Conservation (phyloP, 768 basidiomycete genomes). For the Phanerochaete carnosa region DNA sequence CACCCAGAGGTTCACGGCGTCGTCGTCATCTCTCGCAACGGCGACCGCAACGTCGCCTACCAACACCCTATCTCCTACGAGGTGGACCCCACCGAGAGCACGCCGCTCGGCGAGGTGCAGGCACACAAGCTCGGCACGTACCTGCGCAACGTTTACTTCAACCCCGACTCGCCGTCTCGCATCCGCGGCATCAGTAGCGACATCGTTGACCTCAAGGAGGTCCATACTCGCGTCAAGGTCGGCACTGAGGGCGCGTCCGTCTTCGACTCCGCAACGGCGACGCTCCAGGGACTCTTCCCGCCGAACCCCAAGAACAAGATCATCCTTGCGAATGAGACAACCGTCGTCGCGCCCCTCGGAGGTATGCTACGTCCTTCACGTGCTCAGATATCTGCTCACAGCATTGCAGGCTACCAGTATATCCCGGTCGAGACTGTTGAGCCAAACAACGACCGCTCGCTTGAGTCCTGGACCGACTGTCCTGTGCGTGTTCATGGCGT, state of each 20-base stretch:
- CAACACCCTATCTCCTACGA: slow-evolving; percentile 72
- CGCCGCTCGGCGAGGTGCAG: slow-evolving; percentile 72
- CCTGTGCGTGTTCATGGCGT: slow-evolving; percentile 34
- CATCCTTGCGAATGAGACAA: slow-evolving; percentile 73
- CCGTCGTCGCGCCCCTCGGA: slow-evolving; percentile 66
- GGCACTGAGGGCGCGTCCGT: slow-evolving; percentile 85
- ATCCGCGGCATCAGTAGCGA: slow-evolving; percentile 60
- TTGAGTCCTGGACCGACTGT: slow-evolving; percentile 77
- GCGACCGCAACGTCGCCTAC: slow-evolving; percentile 65
- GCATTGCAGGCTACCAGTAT: slow-evolving; percentile 61
- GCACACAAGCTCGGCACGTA: slow-evolving; percentile 60
- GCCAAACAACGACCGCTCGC: slow-evolving; percentile 74
- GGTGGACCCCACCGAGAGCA: slow-evolving; percentile 61
- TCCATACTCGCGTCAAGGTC: slow-evolving; percentile 77
- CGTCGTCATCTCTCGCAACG: slow-evolving; percentile 75
- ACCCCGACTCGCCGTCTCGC: slow-evolving; percentile 61
- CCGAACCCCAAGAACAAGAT: slow-evolving; percentile 73
- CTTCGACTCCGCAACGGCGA: slow-evolving; percentile 81
- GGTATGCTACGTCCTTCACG: slow-evolving; percentile 30
- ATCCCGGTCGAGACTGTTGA: slow-evolving; percentile 91
- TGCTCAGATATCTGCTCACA: neutral
- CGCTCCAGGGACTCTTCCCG: slow-evolving; percentile 84
- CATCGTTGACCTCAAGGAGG: slow-evolving; percentile 68
- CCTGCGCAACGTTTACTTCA: slow-evolving; percentile 67
- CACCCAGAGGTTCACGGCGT: slow-evolving; percentile 66